A percentile compares a stretch with the other conserved stretches of the same genome.
Evolutionary conservation across 1,284 basidiomycete genomes (phyloP).

Genomic region (Ceratobasidium sp.): DNA sequence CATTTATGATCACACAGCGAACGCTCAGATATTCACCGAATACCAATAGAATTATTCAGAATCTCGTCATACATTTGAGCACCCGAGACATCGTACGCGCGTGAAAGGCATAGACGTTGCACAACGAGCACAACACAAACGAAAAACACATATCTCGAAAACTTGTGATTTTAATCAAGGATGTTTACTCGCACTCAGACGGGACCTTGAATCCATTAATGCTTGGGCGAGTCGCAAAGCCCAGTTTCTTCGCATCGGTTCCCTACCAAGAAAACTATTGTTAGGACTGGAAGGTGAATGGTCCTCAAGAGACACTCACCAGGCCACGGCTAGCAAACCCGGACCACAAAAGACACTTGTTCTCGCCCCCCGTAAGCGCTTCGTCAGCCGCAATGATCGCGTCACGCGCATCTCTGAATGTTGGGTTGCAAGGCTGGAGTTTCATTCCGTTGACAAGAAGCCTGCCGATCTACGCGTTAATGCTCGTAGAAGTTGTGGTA

Average conservation of each 20-base stretch:
- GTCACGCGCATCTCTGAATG: conserved; percentile 92
- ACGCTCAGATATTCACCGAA: too few species aligned
- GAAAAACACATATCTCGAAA: not conserved
- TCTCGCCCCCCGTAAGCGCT: conserved; percentile 91
- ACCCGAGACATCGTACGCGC: too few species aligned
- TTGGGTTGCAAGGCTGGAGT: conserved; percentile 75
- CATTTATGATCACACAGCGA: too few species aligned
- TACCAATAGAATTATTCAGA: too few species aligned
- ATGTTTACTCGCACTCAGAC: conserved; percentile 20
- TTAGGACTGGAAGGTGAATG: not conserved
- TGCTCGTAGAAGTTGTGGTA: not conserved
- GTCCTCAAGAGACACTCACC: conserved; percentile 41
- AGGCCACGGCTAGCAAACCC: conserved; percentile 88
- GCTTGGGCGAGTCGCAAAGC: not conserved
- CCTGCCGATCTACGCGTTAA: conserved; percentile 51
- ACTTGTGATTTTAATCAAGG: too few species aligned
- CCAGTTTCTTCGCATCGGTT: conserved; percentile 34
- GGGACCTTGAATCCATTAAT: conserved; percentile 44
- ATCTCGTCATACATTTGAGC: too few species aligned
- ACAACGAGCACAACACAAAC: not conserved
- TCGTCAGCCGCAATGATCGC: conserved; percentile 94
- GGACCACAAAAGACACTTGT: conserved; percentile 90
- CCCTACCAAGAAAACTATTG: not conserved
- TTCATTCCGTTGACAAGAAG: conserved; percentile 67
- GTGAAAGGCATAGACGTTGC: too few species aligned